Base-by-base conservation (phyloP, 352 stramenopile genomes). In the Pythium rhizo-oryzae region DNA sequence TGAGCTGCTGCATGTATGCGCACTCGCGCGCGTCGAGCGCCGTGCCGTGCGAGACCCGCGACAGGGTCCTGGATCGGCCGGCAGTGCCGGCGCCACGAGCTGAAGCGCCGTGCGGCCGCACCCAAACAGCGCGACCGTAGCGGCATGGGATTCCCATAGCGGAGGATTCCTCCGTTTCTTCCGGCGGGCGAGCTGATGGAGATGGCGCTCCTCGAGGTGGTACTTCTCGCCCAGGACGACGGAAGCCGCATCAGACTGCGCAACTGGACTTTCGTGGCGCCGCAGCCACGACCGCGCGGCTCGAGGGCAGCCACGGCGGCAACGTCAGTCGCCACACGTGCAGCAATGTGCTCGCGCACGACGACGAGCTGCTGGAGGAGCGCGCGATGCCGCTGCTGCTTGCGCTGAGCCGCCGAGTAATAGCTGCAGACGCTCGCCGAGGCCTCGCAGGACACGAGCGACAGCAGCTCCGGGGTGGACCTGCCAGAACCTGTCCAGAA, bases 331-430 rank as follows among this genome's bases (percentile, higher is more conserved):
- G 19, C 70, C 87, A 92, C 44, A 58, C 92, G 16, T 91, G 84
- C 58, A 79, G 89, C 30, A 92, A 79, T 21, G 82, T 90, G 8
- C 61, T 91, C 46, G 91, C 82, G 1, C 85, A 91, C 62, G 84
- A 91, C 59, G 81, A 91, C 21, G 70, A 92, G 4, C 79, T 94
- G 25, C 76, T 90, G 54, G 80, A 84, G 39, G 78, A 74, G n/a
- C n/a, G n/a, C 1, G 66, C 63, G 11, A 75, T 92, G n/a, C 76
- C 62, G 0, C 74, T 89, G 8, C 61, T 94, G 24, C 67, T 94
- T 23, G 59, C 81, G 53, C 89, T 94, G 86, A 83, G 74, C 30
- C 71, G 59, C 64, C 52, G 82, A 82, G 44, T 79, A 68, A 50
- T 71, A 75, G 23, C 62, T 62, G 13, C 75, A 78, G 59, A 47